Evolutionary conservation across 2,329 filamentous ascomycete genomes (phyloP), one percentile per base, ranked within the genome.

Genomic region (Magnaporthiopsis incrustans): DNA sequence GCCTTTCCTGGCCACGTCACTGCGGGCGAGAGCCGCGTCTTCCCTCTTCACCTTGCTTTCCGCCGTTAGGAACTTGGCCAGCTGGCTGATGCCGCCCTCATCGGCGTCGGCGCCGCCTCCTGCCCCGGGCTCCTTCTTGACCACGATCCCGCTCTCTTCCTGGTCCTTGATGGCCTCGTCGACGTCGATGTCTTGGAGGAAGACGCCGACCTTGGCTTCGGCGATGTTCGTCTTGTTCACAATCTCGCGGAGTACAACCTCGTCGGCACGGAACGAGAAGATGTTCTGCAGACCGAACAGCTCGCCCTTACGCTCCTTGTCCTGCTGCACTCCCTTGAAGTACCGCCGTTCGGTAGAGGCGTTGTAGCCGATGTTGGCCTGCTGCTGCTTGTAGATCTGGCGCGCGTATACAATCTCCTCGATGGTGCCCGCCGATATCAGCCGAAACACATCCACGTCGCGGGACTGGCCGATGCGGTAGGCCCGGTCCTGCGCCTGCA

Each of bases 181-280:
- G 70, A 91, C 81, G 66, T 96, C 86, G 25, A 97, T 82, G 63
- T 90, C 88, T n/a, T 88, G 82, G 35, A 97, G 86, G 33, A 85
- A 83, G 12, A 98, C 89, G 0, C 92, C 94, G 0, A 90, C 92
- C 72, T 89, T 91, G 57, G 91, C 91, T 77, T 99, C 95, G 4
- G 95, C 95, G 62, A 99, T 88, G 71, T 99, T 99, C 33, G 95
- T 98, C 76, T 97, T 97, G 79, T 98, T 97, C 70, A 99, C 92
- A 69, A 99, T 98, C 64, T 97, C 92, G n/a, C 91, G 85, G 6
- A 98, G 82, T 18, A 97, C 82, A 15, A 96, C 84, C 66, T 90
- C 90, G 68, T 93, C 85, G 60, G 86, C 85, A 67, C 92, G 87
- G 67, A 91, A 97, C 0, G 86, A 86, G 70, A 99, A 92, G 15